Base-by-base conservation (phyloP, 257 asterid genomes). In the Echium plantagineum region DNA sequence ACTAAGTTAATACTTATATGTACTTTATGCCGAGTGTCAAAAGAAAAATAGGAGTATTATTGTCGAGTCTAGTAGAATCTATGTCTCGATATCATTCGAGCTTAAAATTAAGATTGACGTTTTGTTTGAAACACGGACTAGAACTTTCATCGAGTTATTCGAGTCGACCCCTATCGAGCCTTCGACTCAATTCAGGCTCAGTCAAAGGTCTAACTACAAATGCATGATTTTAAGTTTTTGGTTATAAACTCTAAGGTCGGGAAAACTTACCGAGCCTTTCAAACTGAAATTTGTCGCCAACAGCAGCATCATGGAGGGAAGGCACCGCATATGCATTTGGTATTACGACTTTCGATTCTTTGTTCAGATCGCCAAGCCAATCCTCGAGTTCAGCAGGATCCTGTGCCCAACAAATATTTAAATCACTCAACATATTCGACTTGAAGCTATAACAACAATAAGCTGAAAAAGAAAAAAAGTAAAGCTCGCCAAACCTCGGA, bases 331-430 rank as follows among this genome's bases (percentile, higher is more conserved):
- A 88, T 42, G 97, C 98, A 67, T 81, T 78, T 5, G 65, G 65
- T 42, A 82, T 74, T 53, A 84, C 84, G 17, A 62, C 74, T 80
- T 81, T 86, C 10, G 97, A 91, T 47, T 80, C 74, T 1, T 94
- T 94, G 57, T 81, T 86, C 75, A 88, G 63, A 77, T 91, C 94
- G 56, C 78, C 83, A 22, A 88, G 94, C 95, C 97, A 85, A 38
- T 88, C 83, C 9, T 91, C 94, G 24, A 85, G 86, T 68, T 84
- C 95, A 6, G 85, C 82, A 49, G 97, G 98, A 78, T 88, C 86
- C 97, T 89, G 72, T 89, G 72, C 19, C 18, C 49, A 42, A 7
- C 59, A 64, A 51, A 16, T 65, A 58, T 66, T 65, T 52, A 38
- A 35, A 54, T 17, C 21, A 26, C 21, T 67, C 49, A 6, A 70